Percentiles rank a stretch among this genome's conserved stretches.
Evolutionary conservation across 2,329 filamentous ascomycete species (phyloP).

Genomic region (Didymellaceae sp.): DNA sequence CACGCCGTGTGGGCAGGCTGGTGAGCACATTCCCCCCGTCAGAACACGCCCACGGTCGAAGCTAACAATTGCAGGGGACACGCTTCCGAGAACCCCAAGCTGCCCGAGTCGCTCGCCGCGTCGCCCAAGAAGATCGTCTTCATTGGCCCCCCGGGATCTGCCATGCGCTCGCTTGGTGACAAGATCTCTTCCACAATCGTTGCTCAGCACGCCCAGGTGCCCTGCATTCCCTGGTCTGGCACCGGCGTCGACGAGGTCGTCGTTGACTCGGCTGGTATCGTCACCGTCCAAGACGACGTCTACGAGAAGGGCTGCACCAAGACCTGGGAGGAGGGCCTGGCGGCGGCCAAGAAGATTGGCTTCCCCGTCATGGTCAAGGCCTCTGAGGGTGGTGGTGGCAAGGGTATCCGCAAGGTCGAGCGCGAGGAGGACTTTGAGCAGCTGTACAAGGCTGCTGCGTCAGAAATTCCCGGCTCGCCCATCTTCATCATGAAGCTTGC

Average conservation of each 20-base stretch:
- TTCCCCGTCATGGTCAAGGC: slow-evolving; percentile 99
- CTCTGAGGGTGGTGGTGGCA: slow-evolving; percentile 98
- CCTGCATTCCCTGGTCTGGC: slow-evolving; percentile 99
- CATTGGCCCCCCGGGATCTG: slow-evolving; percentile 95
- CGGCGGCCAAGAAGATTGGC: slow-evolving; percentile 86
- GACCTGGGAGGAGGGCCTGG: slow-evolving; percentile 87
- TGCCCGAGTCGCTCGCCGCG: slow-evolving; percentile 93
- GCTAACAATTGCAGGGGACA: slow-evolving; percentile 65
- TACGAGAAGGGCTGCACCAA: slow-evolving; percentile 92
- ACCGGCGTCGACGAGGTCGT: slow-evolving; percentile 84
- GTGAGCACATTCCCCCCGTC: slow-evolving; percentile 59
- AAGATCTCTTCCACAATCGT: slow-evolving; percentile 99
- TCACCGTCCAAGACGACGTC: slow-evolving; percentile 84
- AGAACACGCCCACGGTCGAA: background rate
- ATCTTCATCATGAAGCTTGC: slow-evolving; percentile 99
- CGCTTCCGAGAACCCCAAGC: slow-evolving; percentile 96
- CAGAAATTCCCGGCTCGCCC: slow-evolving; percentile 96
- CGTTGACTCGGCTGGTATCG: slow-evolving; percentile 82
- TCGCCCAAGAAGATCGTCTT: slow-evolving; percentile 99
- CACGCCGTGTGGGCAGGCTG: slow-evolving; percentile 99
- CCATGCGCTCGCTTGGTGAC: slow-evolving; percentile 98
- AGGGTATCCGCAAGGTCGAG: slow-evolving; percentile 96
- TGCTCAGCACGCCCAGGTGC: slow-evolving; percentile 93
- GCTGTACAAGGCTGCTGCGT: slow-evolving; percentile 94
- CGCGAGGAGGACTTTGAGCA: slow-evolving; percentile 82